Base-by-base conservation (phyloP, 441 rosid genomes). In the Jatropha podagrica region DNA sequence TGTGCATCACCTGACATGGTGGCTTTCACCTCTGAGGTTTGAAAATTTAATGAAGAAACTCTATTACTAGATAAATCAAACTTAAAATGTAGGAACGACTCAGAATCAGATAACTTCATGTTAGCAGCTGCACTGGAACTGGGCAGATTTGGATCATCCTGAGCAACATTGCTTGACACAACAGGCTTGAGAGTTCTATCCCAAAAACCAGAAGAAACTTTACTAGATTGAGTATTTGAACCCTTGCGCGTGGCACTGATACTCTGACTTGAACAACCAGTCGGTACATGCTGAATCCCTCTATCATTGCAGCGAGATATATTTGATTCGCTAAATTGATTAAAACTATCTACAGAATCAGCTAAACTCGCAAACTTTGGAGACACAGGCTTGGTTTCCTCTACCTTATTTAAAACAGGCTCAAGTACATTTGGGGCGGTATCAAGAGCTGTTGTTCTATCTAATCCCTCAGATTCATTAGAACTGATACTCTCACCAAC, bases 341-440 rank as follows among this genome's bases (percentile, higher is more conserved):
- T 79, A 27, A 79, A 82, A 60, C 77, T 80, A 80, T 82, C 83
- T 20, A 88, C 87, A 68, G 93, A 85, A 73, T 88, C 86, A 66
- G 85, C 95, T 90, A 92, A 87, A 76, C 81, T 81, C 20, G 89
- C 86, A 85, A 93, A 93, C 79, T 91, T 91, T 51, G 98, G 98
- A 76, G 96, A 91, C 49, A 79, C 49, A 20, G 87, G 84, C 74
- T 84, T 83, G 58, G 82, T 77, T 44, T 81, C 76, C 74, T 80
- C 89, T 78, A 76, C 79, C 60, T 83, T 80, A 56, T 82, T 74
- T 61, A 75, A 81, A 78, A 65, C 71, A 69, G 86, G 78, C 71
- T 77, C 84, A 55, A 69, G 83, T 38, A 61, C 66, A 76, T 84
- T 84, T 76, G 72, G 70, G 20, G 80, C 74, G 74, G 68, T 74